Percentiles rank a stretch among this genome's conserved stretches.
Evolutionary conservation across 1,284 basidiomycete species (phyloP).

Genomic region (Irpex rosettiformis): DNA sequence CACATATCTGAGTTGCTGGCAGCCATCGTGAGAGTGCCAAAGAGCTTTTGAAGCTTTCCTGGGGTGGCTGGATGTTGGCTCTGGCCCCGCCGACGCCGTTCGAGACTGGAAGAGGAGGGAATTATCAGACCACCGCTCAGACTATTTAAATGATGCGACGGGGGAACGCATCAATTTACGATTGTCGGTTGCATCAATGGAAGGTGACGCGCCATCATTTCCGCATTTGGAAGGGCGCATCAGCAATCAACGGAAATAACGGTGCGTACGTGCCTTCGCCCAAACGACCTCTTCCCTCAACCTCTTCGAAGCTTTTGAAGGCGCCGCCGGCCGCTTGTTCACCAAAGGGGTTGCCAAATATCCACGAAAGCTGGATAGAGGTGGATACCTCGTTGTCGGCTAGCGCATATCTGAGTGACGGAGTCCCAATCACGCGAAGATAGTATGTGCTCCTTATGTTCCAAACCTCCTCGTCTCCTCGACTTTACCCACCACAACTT

Average conservation of each 20-base stretch:
- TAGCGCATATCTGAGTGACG: background rate
- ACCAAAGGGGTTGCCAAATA: background rate
- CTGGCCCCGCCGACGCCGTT: slow-evolving; percentile 11
- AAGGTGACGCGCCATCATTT: background rate
- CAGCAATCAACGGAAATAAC: background rate
- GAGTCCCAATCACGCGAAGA: background rate
- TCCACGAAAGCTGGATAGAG: background rate
- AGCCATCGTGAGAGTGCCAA: slow-evolving; percentile 5
- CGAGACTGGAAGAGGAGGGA: background rate
- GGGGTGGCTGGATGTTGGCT: slow-evolving; percentile 7
- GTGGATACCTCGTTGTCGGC: background rate
- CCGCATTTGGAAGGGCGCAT: background rate
- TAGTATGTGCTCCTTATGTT: background rate
- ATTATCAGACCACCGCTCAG: slow-evolving; percentile 4
- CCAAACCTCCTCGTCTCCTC: background rate
- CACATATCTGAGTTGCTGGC: slow-evolving; percentile 9
- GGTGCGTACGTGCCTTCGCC: background rate
- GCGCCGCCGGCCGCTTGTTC: background rate
- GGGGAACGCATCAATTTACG: background rate
- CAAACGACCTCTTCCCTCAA: too few species aligned
- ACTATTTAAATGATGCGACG: background rate
- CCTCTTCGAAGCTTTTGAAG: background rate
- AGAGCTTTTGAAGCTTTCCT: slow-evolving; percentile 4
- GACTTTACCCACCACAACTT: background rate
- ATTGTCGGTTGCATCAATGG: background rate